Evolutionary conservation across 2,329 filamentous ascomycete genomes (phyloP), one percentile per base, ranked within the genome.

Genomic region (Amylocarpus encephaloides): DNA sequence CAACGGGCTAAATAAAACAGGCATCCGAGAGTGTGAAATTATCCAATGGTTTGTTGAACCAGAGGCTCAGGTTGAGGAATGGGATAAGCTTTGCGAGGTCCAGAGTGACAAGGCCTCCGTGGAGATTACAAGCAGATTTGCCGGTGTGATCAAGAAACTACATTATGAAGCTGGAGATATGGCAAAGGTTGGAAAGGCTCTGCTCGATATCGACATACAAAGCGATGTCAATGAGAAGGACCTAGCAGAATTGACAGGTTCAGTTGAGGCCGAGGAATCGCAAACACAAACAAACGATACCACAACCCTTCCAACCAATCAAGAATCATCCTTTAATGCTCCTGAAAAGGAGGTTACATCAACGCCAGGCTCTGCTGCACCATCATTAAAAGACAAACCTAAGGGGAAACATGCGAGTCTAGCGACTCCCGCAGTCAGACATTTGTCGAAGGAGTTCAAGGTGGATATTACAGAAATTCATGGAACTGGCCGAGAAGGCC

Each of bases 21-120:
- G 93, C 49, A 98, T 97, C 64, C 91, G 93, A 66, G 93, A 98
- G 72, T 95, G 93, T 66, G 93, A 98, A 70, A 88, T 98, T 64
- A 97, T 97, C 64, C 93, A 98, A 74, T 98, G 93, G 93, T 98
- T 97, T 68, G 92, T 98, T 59, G 86, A 96, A 71, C 90, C 94
- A 44, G 92, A 91, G 51, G 93, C 93, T 33, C 84, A 87, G 51
- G 91, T 98, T 62, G 91, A 98, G 73, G 92, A 98, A 73, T 98
- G 95, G 78, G 93, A 94, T 61, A 93, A 92, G 53, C 78, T 98
- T 42, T 98, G 93, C 71, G 93, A 98, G 72, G 94, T 98, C 40
- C 93, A 97, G 68, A 96, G 91, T 63, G 93, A 98, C 73, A 98
- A 98, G 70, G 93, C 93, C 44, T 81, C 82, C 1, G 80, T 84